Evolutionary conservation across 2,329 filamentous ascomycete species (phyloP).

Genomic region (Diaporthe caulivora): DNA sequence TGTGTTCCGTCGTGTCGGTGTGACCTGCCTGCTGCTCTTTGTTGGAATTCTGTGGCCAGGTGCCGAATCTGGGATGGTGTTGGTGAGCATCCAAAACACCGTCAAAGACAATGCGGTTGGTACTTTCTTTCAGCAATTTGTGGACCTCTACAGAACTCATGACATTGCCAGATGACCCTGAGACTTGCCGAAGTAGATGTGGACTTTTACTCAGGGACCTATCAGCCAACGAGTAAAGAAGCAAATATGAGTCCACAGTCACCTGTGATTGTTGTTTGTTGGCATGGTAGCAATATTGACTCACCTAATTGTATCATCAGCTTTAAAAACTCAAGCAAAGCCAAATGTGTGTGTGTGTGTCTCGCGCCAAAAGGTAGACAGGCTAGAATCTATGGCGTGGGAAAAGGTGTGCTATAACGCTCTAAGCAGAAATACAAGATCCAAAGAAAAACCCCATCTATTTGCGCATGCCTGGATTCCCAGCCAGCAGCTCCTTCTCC

Average conservation of each 20-base stretch:
- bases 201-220: neutral
- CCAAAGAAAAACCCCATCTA: neutral
- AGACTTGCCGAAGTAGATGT: too few species aligned
- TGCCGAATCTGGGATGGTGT: constrained; percentile 32
- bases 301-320: too few species aligned
- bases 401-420: too few species aligned
- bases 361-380: neutral
- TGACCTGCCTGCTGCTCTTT: neutral
- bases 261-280: neutral
- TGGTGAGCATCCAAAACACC: neutral
- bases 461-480: neutral
- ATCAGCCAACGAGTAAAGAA: neutral
- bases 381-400: too few species aligned
- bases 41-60: neutral
- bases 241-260: neutral
- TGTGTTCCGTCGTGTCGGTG: neutral
- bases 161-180: too few species aligned
- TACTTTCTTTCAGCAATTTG: neutral
- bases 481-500: constrained; percentile 29
- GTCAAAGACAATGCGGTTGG: constrained; percentile 21
- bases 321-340: too few species aligned
- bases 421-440: neutral
- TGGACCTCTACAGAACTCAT: too few species aligned
- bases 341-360: neutral
- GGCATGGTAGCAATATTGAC: neutral